These are phyloP conservation scores for Trichosphaerium sp. DNA, from an alignment of 78 protist genomes.

Conservation along the genomic window DNA sequence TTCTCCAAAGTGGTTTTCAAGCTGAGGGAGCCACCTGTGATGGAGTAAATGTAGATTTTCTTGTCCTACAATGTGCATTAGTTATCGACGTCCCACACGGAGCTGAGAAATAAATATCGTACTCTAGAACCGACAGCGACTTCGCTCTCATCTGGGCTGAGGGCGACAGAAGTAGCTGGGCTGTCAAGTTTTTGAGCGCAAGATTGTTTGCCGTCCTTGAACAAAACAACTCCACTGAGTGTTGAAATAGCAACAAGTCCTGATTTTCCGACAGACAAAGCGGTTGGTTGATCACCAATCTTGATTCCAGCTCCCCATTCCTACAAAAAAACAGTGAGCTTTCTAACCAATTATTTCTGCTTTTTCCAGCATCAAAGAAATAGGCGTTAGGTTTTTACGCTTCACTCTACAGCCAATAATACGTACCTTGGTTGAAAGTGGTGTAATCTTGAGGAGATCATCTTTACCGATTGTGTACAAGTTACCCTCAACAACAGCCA, in stretches of 20 bases:
- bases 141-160: slow-evolving; percentile 24
- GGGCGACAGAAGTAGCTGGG: slow-evolving; percentile 29
- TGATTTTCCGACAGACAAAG: too few species aligned
- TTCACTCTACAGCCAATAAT: too few species aligned
- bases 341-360: too few species aligned
- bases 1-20: slow-evolving; percentile 3
- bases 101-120: neutral
- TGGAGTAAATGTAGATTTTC: slow-evolving; percentile 18
- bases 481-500: slow-evolving; percentile 21
- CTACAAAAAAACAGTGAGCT: too few species aligned
- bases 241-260: too few species aligned
- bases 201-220: slow-evolving; percentile 39
- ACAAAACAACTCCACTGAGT: slow-evolving; percentile 23
- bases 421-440: slow-evolving; percentile 6
- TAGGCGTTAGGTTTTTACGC: too few species aligned
- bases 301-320: too few species aligned
- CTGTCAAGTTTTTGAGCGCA: slow-evolving; percentile 12
- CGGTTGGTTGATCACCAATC: too few species aligned
- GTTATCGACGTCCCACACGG: neutral
- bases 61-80: slow-evolving; percentile 43
- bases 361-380: too few species aligned
- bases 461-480: slow-evolving; percentile 48
- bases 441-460: slow-evolving; percentile 31
- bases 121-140: too few species aligned
- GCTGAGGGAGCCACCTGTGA: slow-evolving; percentile 39